Evolutionary conservation across 2,329 filamentous ascomycete genomes (phyloP).

Genomic region (Chalaropsis ovoidea): DNA sequence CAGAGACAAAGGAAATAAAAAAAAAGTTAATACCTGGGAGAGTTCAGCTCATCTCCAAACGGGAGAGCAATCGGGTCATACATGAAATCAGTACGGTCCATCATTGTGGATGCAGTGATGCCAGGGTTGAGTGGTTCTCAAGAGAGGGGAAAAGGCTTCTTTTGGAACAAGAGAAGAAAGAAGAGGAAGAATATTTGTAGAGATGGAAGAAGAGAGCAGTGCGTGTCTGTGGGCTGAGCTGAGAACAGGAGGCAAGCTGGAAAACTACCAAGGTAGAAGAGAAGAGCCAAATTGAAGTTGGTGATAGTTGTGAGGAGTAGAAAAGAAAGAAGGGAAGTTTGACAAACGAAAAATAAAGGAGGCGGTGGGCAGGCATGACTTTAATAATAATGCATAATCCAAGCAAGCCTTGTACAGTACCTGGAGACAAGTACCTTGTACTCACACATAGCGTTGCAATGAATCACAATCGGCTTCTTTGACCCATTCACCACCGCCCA

Average conservation of each 20-base stretch:
- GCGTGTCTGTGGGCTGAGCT: neutral
- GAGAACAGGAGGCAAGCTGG: slow-evolving; percentile 14
- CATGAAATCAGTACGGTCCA: slow-evolving; percentile 23
- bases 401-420: neutral
- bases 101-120: slow-evolving; percentile 17
- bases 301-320: slow-evolving; percentile 10
- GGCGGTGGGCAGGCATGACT: neutral
- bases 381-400: slow-evolving; percentile 4
- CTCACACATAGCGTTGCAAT: neutral
- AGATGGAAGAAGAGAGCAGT: neutral
- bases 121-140: neutral
- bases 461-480: neutral
- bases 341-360: slow-evolving; percentile 11
- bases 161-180: slow-evolving; percentile 6
- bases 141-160: slow-evolving; percentile 1
- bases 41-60: slow-evolving; percentile 50
- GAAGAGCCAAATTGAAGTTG: slow-evolving; percentile 9
- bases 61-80: slow-evolving; percentile 28
- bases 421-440: slow-evolving; percentile 16
- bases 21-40: slow-evolving; percentile 53
- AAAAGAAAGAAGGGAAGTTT: slow-evolving; percentile 13
- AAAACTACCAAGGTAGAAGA: slow-evolving; percentile 14
- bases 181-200: slow-evolving; percentile 6
- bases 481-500: neutral
- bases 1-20: slow-evolving; percentile 33